Evolutionary conservation across 2,329 filamentous ascomycete species (phyloP).

Genomic region (Pseudogymnoascus sp.): DNA sequence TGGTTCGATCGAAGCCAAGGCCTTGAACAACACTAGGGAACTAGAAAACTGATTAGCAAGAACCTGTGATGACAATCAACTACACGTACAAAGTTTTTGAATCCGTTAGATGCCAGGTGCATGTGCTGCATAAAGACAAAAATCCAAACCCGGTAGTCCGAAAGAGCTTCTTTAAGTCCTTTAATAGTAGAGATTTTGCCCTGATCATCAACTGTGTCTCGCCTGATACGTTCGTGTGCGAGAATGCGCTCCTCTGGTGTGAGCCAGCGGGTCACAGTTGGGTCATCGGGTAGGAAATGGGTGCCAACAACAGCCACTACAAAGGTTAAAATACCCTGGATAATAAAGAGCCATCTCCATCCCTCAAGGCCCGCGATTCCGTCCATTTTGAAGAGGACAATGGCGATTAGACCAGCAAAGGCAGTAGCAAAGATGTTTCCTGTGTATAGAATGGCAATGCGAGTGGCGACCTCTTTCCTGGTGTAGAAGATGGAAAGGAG

Average conservation of each 20-base stretch:
- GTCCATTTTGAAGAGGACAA: slow-evolving; percentile 27
- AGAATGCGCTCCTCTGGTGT: slow-evolving; percentile 37
- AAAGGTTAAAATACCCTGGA: slow-evolving; percentile 47
- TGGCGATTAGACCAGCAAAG: slow-evolving; percentile 48
- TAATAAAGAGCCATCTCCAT: slow-evolving; percentile 45
- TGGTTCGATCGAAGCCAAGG: no score
- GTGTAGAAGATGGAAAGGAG: slow-evolving; percentile 53
- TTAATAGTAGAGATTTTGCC: neutral
- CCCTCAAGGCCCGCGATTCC: neutral
- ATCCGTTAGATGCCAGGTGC: slow-evolving; percentile 37
- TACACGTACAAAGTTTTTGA: slow-evolving; percentile 32
- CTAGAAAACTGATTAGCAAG: no score
- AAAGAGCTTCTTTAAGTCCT: slow-evolving; percentile 2
- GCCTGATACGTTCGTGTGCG: slow-evolving; percentile 35
- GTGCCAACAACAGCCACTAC: slow-evolving; percentile 37
- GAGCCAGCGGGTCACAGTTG: slow-evolving; percentile 36
- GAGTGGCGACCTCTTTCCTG: slow-evolving; percentile 43
- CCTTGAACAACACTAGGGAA: no score
- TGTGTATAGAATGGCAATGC: slow-evolving; percentile 48
- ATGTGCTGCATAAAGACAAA: slow-evolving; percentile 41
- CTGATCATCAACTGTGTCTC: slow-evolving; percentile 27
- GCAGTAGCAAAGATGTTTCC: slow-evolving; percentile 46
- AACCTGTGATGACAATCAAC: no score
- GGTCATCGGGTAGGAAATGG: slow-evolving; percentile 32
- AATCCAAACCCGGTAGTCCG: slow-evolving; percentile 32